Evolutionary conservation across 2,329 filamentous ascomycete species (phyloP).

Genomic region (Tetracladium maxilliforme): DNA sequence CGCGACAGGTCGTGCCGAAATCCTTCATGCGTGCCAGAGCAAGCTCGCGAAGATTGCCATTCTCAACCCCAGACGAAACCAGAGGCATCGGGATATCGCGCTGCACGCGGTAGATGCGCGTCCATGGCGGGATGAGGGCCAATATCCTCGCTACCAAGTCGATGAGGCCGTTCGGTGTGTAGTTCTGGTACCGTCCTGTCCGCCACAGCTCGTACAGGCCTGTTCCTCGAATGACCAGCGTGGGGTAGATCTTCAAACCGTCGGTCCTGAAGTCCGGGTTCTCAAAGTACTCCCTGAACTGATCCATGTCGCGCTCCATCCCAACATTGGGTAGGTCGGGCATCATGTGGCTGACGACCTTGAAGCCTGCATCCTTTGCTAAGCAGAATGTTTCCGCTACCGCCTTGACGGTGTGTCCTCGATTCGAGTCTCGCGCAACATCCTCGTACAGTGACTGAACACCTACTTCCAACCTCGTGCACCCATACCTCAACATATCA

Average conservation of each 20-base stretch:
- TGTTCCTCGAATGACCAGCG: constrained; percentile 89
- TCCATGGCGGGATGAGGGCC: constrained; percentile 92
- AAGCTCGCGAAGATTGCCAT: constrained; percentile 87
- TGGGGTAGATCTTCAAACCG: constrained; percentile 95
- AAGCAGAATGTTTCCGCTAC: constrained; percentile 94
- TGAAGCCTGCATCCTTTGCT: constrained; percentile 97
- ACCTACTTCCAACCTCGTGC: constrained; percentile 84
- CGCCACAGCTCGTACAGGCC: constrained; percentile 96
- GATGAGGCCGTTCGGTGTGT: constrained; percentile 91
- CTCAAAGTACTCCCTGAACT: constrained; percentile 96
- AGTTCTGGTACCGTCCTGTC: constrained; percentile 94
- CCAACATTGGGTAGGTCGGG: constrained; percentile 94
- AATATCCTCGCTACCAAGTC: constrained; percentile 94
- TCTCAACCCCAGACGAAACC: constrained; percentile 96
- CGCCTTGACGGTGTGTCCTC: constrained; percentile 87
- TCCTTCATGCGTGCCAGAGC: constrained; percentile 98
- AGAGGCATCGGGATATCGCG: constrained; percentile 99
- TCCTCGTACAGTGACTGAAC: constrained; percentile 97
- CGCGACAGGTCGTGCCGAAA: constrained; percentile 91
- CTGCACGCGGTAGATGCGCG: constrained; percentile 94
- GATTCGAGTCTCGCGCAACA: constrained; percentile 93
- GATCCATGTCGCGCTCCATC: constrained; percentile 93
- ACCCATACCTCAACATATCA: constrained; percentile 95
- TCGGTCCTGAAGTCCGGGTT: constrained; percentile 93
- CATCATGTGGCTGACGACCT: constrained; percentile 99